These are phyloP conservation scores for Rhodotorula taiwanensis DNA, from an alignment of 768 basidiomycete genomes.

Conservation along the genomic window DNA sequence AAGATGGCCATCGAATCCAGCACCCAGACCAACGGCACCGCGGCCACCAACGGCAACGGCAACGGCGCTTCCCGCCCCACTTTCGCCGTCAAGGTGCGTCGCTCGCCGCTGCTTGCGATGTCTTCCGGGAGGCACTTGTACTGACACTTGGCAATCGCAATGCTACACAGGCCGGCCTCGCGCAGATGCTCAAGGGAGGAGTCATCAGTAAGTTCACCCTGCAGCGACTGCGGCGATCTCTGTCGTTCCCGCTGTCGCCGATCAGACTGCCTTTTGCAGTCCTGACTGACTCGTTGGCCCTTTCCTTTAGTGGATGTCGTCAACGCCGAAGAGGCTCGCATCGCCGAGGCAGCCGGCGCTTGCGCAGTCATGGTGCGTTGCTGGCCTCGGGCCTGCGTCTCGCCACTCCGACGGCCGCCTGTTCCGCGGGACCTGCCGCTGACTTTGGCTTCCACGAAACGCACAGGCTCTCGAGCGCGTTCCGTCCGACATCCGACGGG, in stretches of 20 bases:
- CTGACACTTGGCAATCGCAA: background rate
- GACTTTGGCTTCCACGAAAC: too few relatives aligned
- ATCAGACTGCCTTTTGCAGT: background rate
- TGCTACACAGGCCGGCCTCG: constrained; percentile 49
- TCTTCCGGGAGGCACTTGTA: too few relatives aligned
- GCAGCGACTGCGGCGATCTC: too few relatives aligned
- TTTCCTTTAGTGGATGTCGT: constrained; percentile 74
- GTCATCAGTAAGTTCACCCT: constrained; percentile 52
- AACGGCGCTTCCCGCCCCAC: constrained; percentile 11
- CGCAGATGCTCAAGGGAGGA: constrained; percentile 94
- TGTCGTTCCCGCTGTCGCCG: background rate
- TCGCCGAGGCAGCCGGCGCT: constrained; percentile 94
- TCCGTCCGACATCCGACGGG: constrained; percentile 83
- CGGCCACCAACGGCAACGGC: background rate
- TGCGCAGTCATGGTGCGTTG: constrained; percentile 96
- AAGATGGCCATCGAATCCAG: background rate
- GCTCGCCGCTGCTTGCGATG: background rate
- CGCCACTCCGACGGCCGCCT: background rate
- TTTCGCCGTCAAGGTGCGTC: constrained; percentile 29
- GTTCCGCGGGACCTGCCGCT: too few relatives aligned
- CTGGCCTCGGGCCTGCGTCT: too few relatives aligned
- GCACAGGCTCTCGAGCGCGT: constrained; percentile 71
- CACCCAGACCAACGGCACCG: background rate
- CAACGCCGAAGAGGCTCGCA: constrained; percentile 73
- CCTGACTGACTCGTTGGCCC: constrained; percentile 16